These are phyloP conservation scores for Rostrohypoxylon terebratum DNA, from an alignment of 495 filamentous ascomycete genomes.

Conservation along the genomic window DNA sequence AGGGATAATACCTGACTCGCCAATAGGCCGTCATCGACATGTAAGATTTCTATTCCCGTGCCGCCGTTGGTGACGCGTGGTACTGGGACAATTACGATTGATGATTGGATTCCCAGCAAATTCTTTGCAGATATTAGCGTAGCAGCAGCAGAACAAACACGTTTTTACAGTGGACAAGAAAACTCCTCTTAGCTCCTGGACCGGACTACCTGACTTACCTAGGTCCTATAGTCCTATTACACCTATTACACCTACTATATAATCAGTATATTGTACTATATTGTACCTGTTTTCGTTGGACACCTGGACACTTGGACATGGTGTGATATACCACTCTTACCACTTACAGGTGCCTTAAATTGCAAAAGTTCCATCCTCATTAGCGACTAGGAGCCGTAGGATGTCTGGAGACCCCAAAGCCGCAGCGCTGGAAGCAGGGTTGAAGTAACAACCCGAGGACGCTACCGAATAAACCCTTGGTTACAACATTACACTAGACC, in stretches of 20 bases:
- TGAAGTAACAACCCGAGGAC: constrained; percentile 30
- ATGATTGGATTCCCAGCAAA: constrained; percentile 45
- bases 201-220: neutral
- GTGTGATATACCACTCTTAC: constrained; percentile 27
- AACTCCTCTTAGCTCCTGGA: neutral
- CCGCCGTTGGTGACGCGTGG: constrained; percentile 41
- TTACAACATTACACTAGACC: constrained; percentile 10
- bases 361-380: constrained; percentile 35
- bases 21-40: constrained; percentile 42
- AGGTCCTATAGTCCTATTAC: too few relatives aligned
- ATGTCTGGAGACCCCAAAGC: constrained; percentile 13
- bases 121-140: constrained; percentile 40
- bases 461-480: constrained; percentile 21
- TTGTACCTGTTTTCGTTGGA: neutral
- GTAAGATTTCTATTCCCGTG: constrained; percentile 43
- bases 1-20: constrained; percentile 32
- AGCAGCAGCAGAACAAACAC: constrained; percentile 32
- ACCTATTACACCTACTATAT: neutral
- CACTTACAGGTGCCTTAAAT: constrained; percentile 25
- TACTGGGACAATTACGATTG: constrained; percentile 33
- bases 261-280: neutral
- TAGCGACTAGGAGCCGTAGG: constrained; percentile 12
- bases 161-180: constrained; percentile 32
- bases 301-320: neutral
- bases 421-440: constrained; percentile 25